Evolutionary conservation across 1,284 basidiomycete genomes (phyloP), one percentile per base, ranked within the genome.

Genomic region (Ceratorhiza oryzae-sativae): DNA sequence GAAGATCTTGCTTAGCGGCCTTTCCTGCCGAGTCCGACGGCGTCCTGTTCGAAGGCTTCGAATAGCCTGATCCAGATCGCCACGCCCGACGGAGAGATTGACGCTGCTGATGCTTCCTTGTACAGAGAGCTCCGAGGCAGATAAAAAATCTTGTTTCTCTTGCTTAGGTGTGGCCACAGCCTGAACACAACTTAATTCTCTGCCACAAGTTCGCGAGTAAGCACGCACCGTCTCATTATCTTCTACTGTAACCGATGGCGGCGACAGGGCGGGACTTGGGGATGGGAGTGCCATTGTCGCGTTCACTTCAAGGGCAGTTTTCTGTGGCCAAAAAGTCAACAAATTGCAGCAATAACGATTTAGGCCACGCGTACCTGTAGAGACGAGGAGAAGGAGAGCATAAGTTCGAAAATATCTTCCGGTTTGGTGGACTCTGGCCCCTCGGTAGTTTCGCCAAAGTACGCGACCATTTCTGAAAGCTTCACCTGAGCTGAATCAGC

Each of bases 11-110:
- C 87, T 92, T 55, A 86, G 78, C 3, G 86, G 83, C 36, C 83
- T 65, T 45, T 82, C 81, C 25, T 88, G 83, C 62, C 83, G 81
- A 75, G 88, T 83, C 71, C 88, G 82, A 73, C 86, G 86, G 15
- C 89, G 90, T 36, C 82, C 80, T 34, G 87, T 85, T 41, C 89
- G 87, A 82, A 95, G 87, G 73, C 89, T 93, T 41, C 90, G 87
- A 62, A 95, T 90, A 8, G 91, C 91, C 76, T 91, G 87, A 76
- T 95, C 93, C 46, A 95, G 80, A 71, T 91, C 90, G 12, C 92
- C 93, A 45, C 90, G 86, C 18, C 88, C 88, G 72, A 91, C 78
- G 1, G 91, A 89, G 13, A 80, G 80, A 48, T 79, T 79, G 51
- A 68, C 34, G 25, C 72, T 75, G 68, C 39, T 68, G 67, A 48